phyloP scores from a whole-genome alignment of 257 asterid species.

The Solanum gracilifrons region DNA sequence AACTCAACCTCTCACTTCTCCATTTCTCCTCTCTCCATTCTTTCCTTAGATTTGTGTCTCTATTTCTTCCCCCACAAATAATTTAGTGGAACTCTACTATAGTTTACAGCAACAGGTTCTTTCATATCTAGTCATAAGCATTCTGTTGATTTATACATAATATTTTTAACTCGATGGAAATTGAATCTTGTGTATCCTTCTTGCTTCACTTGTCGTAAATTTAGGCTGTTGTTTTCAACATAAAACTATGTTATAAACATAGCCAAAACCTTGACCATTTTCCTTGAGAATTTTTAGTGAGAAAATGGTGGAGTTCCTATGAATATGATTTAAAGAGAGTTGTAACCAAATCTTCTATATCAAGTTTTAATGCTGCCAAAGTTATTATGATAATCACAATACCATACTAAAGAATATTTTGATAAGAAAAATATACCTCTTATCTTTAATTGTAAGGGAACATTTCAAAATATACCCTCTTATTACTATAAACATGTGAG shows the following conservation, averaged over 20 bases:
- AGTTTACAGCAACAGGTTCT: not conserved
- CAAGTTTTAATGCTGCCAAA: not conserved
- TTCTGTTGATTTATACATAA: not conserved
- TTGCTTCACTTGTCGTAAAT: not conserved
- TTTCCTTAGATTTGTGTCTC: not conserved
- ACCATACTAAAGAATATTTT: not conserved
- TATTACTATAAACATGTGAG: not conserved
- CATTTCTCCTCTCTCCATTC: not conserved
- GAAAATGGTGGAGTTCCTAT: not conserved
- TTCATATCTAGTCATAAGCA: not conserved
- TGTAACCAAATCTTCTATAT: not conserved
- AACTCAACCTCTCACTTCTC: conserved; percentile 2
- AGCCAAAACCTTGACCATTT: not conserved
- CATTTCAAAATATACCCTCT: not conserved
- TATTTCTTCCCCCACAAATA: not conserved
- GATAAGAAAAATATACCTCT: not conserved
- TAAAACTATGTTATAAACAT: not conserved
- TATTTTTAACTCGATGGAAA: not conserved
- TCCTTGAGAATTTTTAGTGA: not conserved
- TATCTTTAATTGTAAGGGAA: not conserved
- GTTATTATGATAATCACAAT: not conserved
- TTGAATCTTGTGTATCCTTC: not conserved
- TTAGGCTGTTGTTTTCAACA: not conserved
- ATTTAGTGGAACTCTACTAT: not conserved
- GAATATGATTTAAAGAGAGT: not conserved